phyloP scores from a whole-genome alignment of 202 grass and related monocot species.

The Saccharum hybrid region DNA sequence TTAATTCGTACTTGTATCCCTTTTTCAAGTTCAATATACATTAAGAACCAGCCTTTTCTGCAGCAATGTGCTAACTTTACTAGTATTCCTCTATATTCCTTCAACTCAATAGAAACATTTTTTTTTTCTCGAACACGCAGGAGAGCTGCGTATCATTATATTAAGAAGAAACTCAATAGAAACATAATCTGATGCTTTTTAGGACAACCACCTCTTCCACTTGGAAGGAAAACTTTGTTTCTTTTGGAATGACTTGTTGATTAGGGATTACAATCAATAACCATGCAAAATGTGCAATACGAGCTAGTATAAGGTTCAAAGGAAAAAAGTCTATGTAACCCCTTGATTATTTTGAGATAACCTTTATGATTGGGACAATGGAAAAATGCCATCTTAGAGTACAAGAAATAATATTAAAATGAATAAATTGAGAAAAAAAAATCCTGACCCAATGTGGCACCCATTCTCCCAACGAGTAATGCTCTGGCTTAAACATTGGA shows the following conservation, averaged over 20 bases:
- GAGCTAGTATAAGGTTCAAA: conserved; percentile 9
- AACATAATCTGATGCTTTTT: neutral
- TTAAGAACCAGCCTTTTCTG: neutral
- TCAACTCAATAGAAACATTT: conserved; percentile 12
- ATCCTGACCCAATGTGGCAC: conserved; percentile 72
- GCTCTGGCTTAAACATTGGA: conserved; percentile 85
- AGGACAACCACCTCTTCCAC: conserved; percentile 15
- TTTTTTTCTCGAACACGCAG: too few species aligned
- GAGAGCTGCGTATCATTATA: too few species aligned
- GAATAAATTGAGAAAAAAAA: neutral
- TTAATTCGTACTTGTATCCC: neutral
- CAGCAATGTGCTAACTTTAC: neutral
- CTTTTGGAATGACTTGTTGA: neutral
- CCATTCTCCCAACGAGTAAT: conserved; percentile 61
- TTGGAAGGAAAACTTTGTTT: conserved; percentile 26
- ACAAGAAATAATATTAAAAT: conserved; percentile 25
- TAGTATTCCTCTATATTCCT: neutral
- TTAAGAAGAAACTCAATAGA: neutral
- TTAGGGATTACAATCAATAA: neutral
- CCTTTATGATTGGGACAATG: conserved; percentile 9
- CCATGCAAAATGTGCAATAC: neutral
- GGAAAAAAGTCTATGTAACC: neutral
- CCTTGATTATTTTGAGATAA: conserved; percentile 13
- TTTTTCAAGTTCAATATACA: conserved; percentile 1
- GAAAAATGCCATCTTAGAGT: conserved; percentile 21